Conservation (phyloP, 768 basidiomycete genomes). For the Suillus brevipes region DNA sequence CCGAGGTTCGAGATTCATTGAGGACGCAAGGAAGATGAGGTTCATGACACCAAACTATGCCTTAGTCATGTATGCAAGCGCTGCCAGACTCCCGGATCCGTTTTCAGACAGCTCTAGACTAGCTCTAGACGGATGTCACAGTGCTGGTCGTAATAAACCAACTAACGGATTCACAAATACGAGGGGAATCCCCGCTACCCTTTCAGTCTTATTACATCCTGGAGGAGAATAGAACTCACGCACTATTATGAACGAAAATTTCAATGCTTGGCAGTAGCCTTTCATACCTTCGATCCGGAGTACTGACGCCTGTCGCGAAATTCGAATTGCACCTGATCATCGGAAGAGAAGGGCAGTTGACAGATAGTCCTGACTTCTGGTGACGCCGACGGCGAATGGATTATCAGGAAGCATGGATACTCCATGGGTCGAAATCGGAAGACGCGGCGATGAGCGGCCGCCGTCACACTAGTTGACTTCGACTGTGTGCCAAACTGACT, state of each 20-base stretch:
- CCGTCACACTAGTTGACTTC: background rate
- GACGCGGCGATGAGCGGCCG: background rate
- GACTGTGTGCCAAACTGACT: background rate
- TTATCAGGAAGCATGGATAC: slow-evolving; percentile 1
- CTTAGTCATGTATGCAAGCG: background rate
- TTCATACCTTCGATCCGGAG: background rate
- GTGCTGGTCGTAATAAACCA: background rate
- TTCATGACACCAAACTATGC: background rate
- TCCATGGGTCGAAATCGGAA: background rate
- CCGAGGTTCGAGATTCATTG: background rate
- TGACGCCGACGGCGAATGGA: background rate
- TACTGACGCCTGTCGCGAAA: background rate
- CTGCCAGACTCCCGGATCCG: background rate
- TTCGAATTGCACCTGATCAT: background rate
- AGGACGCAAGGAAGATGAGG: background rate
- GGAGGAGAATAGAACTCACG: background rate
- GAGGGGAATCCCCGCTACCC: slow-evolving; percentile 2
- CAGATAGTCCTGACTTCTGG: background rate
- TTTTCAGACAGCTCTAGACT: background rate
- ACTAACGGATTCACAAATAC: background rate
- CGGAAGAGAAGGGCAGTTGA: background rate
- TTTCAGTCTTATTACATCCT: slow-evolving; percentile 1
- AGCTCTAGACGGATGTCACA: background rate
- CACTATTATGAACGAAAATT: background rate
- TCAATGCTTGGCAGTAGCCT: background rate